These are phyloP conservation scores for Amanita rimosa DNA, from an alignment of 768 basidiomycete species.

Conservation along the genomic window DNA sequence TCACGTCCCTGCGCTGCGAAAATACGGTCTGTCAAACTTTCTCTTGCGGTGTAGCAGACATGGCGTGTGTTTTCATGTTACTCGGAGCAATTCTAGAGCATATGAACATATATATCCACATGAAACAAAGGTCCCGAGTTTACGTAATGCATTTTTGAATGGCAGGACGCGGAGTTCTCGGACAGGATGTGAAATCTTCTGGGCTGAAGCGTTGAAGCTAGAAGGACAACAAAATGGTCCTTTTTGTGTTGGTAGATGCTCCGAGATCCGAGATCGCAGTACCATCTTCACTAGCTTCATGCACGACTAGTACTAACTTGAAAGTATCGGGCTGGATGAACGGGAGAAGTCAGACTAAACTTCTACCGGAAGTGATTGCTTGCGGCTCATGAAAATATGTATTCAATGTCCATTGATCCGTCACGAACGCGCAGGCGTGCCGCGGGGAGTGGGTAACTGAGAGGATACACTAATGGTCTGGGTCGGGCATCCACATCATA, in stretches of 20 bases:
- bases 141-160: background rate
- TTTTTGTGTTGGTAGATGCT: background rate
- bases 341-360: background rate
- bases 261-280: background rate
- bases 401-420: background rate
- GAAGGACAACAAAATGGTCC: background rate
- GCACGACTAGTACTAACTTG: background rate
- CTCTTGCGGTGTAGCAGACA: no score
- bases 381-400: background rate
- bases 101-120: background rate
- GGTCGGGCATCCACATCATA: background rate
- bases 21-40: no score
- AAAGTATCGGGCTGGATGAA: background rate
- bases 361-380: background rate
- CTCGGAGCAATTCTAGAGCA: background rate
- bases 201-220: no score
- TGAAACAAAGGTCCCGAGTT: background rate
- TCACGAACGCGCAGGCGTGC: background rate
- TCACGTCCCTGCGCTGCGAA: no score
- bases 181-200: background rate
- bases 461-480: no score
- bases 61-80: no score
- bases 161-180: no score
- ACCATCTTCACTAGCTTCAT: background rate
- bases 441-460: no score